Percentiles rank a stretch among this genome's conserved stretches.
Evolutionary conservation across 2,329 filamentous ascomycete genomes (phyloP).

Genomic region (Fusarium pilosicola): DNA sequence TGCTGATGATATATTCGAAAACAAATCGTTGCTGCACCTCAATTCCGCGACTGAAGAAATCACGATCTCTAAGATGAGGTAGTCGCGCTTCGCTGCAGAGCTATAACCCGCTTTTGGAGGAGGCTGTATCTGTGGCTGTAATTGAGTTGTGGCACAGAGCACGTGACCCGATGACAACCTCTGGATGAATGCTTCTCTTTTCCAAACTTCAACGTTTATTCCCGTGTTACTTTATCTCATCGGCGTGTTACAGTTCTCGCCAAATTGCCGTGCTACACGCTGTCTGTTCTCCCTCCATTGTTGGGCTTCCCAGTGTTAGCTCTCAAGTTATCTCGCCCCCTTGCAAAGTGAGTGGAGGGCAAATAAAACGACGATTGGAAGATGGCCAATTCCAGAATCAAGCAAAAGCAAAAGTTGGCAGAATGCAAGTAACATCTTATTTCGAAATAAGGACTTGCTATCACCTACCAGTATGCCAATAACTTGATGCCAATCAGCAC

Average conservation of each 20-base stretch:
- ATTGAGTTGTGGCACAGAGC: constrained; percentile 3
- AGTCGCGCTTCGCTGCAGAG: background rate
- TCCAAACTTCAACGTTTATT: background rate
- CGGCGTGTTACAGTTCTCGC: background rate
- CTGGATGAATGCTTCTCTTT: background rate
- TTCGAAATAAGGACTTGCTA: background rate
- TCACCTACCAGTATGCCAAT: background rate
- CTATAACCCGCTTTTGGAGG: constrained; percentile 7
- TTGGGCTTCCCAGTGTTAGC: background rate
- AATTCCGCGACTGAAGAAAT: constrained; percentile 11
- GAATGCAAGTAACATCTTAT: background rate
- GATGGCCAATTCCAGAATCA: background rate
- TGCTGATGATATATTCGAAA: background rate
- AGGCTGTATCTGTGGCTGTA: constrained; percentile 10
- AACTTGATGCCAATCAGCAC: background rate
- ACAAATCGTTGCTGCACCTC: background rate
- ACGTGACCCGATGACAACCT: background rate
- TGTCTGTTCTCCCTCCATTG: background rate
- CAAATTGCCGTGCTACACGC: background rate
- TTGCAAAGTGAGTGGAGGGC: background rate
- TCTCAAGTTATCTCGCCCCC: background rate
- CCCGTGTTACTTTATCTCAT: background rate
- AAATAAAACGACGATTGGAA: background rate
- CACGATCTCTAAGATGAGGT: background rate
- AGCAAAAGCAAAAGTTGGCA: constrained; percentile 15